A percentile compares a stretch with the other conserved stretches of the same genome.
Conservation (phyloP, 108 stramenopile species). For the Cyclostephanos invisitatus region DNA sequence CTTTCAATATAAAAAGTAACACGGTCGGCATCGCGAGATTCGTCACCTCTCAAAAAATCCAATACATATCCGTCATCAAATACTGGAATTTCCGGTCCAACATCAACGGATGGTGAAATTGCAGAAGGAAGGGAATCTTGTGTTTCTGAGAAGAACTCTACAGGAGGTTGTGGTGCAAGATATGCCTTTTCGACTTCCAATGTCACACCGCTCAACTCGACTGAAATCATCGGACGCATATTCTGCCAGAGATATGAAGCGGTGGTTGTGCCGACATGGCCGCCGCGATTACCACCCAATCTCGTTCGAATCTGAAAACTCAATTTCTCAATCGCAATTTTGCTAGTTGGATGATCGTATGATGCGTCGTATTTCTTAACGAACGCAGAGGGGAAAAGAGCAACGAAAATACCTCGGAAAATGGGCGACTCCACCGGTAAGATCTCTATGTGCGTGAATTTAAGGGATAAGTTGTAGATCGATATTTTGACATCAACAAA, state of each 20-base stretch:
- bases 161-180: slow-evolving; percentile 37
- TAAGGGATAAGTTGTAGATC: slow-evolving; percentile 6
- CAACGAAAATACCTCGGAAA: slow-evolving; percentile 10
- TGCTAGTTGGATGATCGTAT: slow-evolving; percentile 30
- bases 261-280: neutral
- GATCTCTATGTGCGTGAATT: slow-evolving; percentile 17
- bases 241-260: neutral
- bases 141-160: neutral
- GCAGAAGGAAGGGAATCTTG: slow-evolving; percentile 16
- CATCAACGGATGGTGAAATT: slow-evolving; percentile 10
- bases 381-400: slow-evolving; percentile 34
- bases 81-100: slow-evolving; percentile 26
- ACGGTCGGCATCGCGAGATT: slow-evolving; percentile 17
- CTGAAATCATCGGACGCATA: slow-evolving; percentile 28
- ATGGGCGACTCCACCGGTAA: slow-evolving; percentile 25
- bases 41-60: slow-evolving; percentile 34
- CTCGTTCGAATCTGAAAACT: slow-evolving; percentile 21
- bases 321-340: slow-evolving; percentile 22
- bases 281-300: neutral
- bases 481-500: slow-evolving; percentile 23
- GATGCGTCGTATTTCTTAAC: slow-evolving; percentile 20
- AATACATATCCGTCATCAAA: slow-evolving; percentile 34
- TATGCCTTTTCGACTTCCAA: slow-evolving; percentile 42
- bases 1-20: slow-evolving; percentile 39
- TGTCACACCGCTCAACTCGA: slow-evolving; percentile 29